A percentile compares a stretch with the other conserved stretches of the same genome.
Conservation (phyloP, 2,329 filamentous ascomycete species). For the Cladosporium sp. region DNA sequence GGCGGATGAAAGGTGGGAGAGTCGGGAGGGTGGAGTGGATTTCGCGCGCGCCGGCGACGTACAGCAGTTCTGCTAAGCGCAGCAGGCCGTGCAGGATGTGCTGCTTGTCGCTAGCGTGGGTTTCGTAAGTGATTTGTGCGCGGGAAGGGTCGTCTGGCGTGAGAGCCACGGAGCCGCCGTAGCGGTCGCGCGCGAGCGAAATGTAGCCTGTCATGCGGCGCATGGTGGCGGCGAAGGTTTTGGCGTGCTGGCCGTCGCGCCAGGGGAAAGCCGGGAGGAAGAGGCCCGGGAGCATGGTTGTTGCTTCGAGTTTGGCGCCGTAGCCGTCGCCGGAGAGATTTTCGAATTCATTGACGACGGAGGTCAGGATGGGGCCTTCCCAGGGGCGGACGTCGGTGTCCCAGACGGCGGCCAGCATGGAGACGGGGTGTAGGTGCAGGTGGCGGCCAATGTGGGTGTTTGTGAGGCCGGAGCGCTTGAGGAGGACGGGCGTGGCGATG, state of each 20-base stretch:
- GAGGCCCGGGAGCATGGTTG: slow-evolving; percentile 70
- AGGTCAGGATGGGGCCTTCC: slow-evolving; percentile 77
- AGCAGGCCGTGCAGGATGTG: slow-evolving; percentile 72
- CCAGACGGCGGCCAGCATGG: slow-evolving; percentile 60
- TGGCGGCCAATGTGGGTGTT: slow-evolving; percentile 82
- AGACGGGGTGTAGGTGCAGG: slow-evolving; percentile 76
- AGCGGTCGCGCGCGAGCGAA: slow-evolving; percentile 71
- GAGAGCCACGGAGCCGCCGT: slow-evolving; percentile 71
- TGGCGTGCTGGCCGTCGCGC: slow-evolving; percentile 68
- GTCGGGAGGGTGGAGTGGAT: slow-evolving; percentile 68
- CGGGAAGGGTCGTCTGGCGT: slow-evolving; percentile 63
- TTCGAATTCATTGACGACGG: slow-evolving; percentile 73
- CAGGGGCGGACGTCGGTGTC: slow-evolving; percentile 64
- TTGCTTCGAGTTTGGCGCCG: slow-evolving; percentile 77
- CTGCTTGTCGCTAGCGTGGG: slow-evolving; percentile 69
- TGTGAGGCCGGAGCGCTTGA: slow-evolving; percentile 75
- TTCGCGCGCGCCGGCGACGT: slow-evolving; percentile 76
- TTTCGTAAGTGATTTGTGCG: slow-evolving; percentile 67
- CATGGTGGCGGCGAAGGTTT: slow-evolving; percentile 68
- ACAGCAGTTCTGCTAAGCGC: slow-evolving; percentile 73
- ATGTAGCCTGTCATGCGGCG: slow-evolving; percentile 72
- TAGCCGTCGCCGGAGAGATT: slow-evolving; percentile 79
- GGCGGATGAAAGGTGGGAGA: slow-evolving; percentile 63
- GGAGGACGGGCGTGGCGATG: slow-evolving; percentile 72
- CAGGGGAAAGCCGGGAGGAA: slow-evolving; percentile 66